These are phyloP conservation scores for Boletus rubescentipes DNA, from an alignment of 768 basidiomycete species.

Conservation along the genomic window DNA sequence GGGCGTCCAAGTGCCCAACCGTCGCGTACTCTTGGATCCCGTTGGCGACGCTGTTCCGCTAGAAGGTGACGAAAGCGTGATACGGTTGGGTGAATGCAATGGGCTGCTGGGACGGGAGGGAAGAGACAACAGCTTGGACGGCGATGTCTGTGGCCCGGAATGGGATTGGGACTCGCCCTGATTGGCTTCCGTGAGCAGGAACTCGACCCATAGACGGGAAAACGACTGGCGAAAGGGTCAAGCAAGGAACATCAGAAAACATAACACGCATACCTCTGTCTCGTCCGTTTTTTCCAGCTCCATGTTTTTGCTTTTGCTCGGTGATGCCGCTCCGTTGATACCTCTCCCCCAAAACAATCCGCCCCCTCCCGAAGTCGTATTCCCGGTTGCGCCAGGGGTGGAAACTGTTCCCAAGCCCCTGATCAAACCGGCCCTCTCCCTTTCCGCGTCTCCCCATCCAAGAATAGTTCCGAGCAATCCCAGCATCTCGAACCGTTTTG, in stretches of 20 bases:
- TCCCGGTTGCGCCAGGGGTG: slow-evolving; percentile 25
- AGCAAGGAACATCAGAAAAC: background rate
- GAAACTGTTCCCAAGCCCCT: slow-evolving; percentile 51
- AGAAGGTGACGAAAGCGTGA: background rate
- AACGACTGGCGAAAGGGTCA: slow-evolving; percentile 65
- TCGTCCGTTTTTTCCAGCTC: slow-evolving; percentile 81
- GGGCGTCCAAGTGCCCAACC: slow-evolving; percentile 40
- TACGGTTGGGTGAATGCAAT: slow-evolving; percentile 22
- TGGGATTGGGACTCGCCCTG: slow-evolving; percentile 35
- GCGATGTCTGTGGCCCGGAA: slow-evolving; percentile 12
- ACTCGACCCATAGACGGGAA: slow-evolving; percentile 97
- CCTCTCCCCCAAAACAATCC: slow-evolving; percentile 24
- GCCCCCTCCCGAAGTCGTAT: slow-evolving; percentile 16
- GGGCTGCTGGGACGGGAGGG: slow-evolving; percentile 41
- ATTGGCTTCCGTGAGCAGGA: slow-evolving; percentile 87
- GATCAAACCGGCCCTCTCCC: slow-evolving; percentile 76
- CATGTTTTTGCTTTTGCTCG: slow-evolving; percentile 37
- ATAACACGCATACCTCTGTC: slow-evolving; percentile 61
- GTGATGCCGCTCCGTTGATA: slow-evolving; percentile 25
- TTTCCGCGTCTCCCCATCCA: slow-evolving; percentile 89
- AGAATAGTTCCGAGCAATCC: slow-evolving; percentile 84
- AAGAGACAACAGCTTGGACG: slow-evolving; percentile 28
- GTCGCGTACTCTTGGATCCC: slow-evolving; percentile 32
- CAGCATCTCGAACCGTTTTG: slow-evolving; percentile 97
- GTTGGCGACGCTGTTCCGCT: slow-evolving; percentile 20